A percentile compares a stretch with the other conserved stretches of the same genome.
These are phyloP conservation scores for Vitis hybrid DNA, from an alignment of 177 flowering plant species.

Conservation along the genomic window DNA sequence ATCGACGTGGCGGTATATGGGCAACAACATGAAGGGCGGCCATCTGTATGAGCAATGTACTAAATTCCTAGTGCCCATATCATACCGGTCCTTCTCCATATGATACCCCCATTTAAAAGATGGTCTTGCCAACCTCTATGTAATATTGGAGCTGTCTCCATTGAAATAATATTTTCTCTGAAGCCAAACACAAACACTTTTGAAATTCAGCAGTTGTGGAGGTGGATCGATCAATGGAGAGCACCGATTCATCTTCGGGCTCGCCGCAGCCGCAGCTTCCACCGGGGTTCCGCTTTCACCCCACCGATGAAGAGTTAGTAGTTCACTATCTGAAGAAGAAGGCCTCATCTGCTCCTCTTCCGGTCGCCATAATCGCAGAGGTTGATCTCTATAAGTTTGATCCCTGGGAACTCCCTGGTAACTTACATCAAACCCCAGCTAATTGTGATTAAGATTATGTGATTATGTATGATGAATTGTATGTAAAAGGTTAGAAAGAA, in stretches of 20 bases:
- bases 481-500: too few species aligned
- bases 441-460: too few species aligned
- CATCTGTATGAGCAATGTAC: too few species aligned
- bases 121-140: constrained; percentile 2
- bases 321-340: constrained; percentile 58
- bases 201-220: too few species aligned
- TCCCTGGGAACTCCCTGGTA: constrained; percentile 68
- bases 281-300: constrained; percentile 69
- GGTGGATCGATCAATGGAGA: constrained; percentile 32
- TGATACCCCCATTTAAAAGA: constrained; percentile 6
- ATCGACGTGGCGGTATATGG: too few species aligned
- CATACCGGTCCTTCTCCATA: too few species aligned
- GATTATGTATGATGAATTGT: too few species aligned
- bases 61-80: too few species aligned
- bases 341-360: constrained; percentile 39
- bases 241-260: constrained; percentile 47
- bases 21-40: too few species aligned
- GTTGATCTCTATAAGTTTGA: constrained; percentile 59
- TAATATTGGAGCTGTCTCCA: constrained; percentile 2
- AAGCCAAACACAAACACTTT: too few species aligned
- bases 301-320: constrained; percentile 64
- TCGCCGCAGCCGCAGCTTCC: constrained; percentile 54
- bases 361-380: constrained; percentile 51
- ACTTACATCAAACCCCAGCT: background rate
- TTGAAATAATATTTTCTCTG: background rate